Base-by-base conservation (phyloP, 306 rosid species). In the Phaseolus lunatus region DNA sequence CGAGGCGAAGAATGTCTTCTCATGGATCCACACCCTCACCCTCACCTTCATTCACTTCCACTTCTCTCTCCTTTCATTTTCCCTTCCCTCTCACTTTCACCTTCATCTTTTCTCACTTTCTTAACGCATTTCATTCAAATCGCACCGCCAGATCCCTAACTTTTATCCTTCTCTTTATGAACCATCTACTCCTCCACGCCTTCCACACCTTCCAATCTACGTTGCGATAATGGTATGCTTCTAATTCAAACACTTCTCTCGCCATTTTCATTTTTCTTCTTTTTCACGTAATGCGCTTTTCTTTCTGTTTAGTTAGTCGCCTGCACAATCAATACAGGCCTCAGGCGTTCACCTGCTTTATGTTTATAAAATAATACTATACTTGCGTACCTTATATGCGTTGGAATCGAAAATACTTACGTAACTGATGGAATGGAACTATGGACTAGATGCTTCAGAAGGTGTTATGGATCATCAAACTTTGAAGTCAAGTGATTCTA, bases 1-100 rank as follows among this genome's bases (percentile, higher is more conserved):
- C 77, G 20, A 65, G 54, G 66, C 77, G 90, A 89, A 90, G 89
- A 93, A 90, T 91, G 96, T 88, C 97, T 73, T 86, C 39, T 2
- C 86, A 59, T 2, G 83, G 77, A 66, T 7, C 80, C 84, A 81
- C 85, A 78, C 48, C 75, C 86, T 70, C 70, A 69, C 72, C 72
- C 92, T 43, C 48, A 43, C 48, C 48, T 43, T 68, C 87, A 48
- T 73, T 52, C 89, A 52, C 86, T 81, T 83, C 74, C 66, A 27
- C 86, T 59, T 44, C 71, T 41, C 43, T 20, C 62, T 43, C 66
- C 57, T 41, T 72, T 58, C 85, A 53, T 22, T 81, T 83, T 62
- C 67, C 10, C 69, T 49, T 22, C 59, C 1, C 16, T 72, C 47
- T 73, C 76, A 15, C 56, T 71, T 33, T 70, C 76, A 20, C 47